Base-by-base conservation (phyloP, 257 asterid species). In the Penstemon eatonii region DNA sequence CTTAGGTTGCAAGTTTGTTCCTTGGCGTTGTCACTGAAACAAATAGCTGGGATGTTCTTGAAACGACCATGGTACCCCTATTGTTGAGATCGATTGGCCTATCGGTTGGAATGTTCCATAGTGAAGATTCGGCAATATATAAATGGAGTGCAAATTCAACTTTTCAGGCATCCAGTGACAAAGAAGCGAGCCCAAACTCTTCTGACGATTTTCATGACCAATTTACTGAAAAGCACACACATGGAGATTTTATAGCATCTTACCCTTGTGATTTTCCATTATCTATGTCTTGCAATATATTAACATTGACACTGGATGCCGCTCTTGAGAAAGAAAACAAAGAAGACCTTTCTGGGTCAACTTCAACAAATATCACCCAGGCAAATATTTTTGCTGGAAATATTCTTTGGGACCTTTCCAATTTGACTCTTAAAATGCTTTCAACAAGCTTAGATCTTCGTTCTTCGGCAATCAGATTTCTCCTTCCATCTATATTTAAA, bases 331-430 rank as follows among this genome's bases (percentile, higher is more conserved):
- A 68, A 62, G 75, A 75, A 33, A 73, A 50, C 66, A 70, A 72
- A 53, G 82, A 76, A 66, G 63, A 59, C 67, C 66, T 52, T 60
- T 59, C 76, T 49, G 76, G 70, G 63, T 57, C 79, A 76, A 70
- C 73, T 50, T 55, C 45, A 54, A 82, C 57, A 73, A 79, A 67
- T 59, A 78, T 72, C 60, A 66, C 68, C 74, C 60, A 5, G 60
- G 76, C 76, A 55, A 72, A 68, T 45, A 37, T 44, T 67, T 79
- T 89, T 79, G 84, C 89, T 60, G 88, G 88, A 69, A 87, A 85
- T 80, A 54, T 91, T 76, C 85, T 87, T 41, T 89, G 96, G 94
- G 96, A 89, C 82, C 87, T 91, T 65, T 85, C 82, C 73, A 75
- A 81, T 78, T 66, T 89, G 80, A 65, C 87, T 19, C 71, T 85